These are phyloP conservation scores for Hygrophorus pudorinus DNA, from an alignment of 768 basidiomycete species.

Conservation along the genomic window DNA sequence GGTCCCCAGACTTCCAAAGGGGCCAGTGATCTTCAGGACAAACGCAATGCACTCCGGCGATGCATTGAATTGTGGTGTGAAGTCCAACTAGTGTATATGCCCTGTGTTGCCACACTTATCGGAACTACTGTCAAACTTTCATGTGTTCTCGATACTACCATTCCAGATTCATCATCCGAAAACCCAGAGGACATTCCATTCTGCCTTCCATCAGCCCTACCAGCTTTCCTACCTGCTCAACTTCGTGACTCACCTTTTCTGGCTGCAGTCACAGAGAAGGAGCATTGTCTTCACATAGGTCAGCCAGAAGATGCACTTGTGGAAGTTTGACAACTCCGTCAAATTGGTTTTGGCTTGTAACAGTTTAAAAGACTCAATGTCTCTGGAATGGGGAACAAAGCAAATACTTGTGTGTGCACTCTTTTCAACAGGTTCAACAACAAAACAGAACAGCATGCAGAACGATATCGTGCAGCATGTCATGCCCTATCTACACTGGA, in stretches of 20 bases:
- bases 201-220: slow-evolving; percentile 16
- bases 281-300: slow-evolving; percentile 14
- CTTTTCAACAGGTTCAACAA: slow-evolving; percentile 1
- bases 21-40: neutral
- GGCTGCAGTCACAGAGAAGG: slow-evolving; percentile 5
- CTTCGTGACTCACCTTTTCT: neutral
- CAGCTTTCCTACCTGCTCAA: neutral
- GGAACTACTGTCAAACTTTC: neutral
- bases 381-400: neutral
- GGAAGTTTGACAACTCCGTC: slow-evolving; percentile 5
- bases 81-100: slow-evolving; percentile 8
- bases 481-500: neutral
- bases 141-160: too few species aligned
- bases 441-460: neutral
- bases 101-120: neutral
- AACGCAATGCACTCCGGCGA: slow-evolving; percentile 10
- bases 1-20: slow-evolving; percentile 8
- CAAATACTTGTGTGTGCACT: neutral
- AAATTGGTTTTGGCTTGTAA: neutral
- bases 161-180: too few species aligned
- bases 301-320: slow-evolving; percentile 19
- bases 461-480: slow-evolving; percentile 3
- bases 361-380: neutral
- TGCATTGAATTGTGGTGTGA: slow-evolving; percentile 12
- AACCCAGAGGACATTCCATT: slow-evolving; percentile 9